Conservation (phyloP, 192 early-diverging fungal genomes). For the Globomyces pollinis-pini region DNA sequence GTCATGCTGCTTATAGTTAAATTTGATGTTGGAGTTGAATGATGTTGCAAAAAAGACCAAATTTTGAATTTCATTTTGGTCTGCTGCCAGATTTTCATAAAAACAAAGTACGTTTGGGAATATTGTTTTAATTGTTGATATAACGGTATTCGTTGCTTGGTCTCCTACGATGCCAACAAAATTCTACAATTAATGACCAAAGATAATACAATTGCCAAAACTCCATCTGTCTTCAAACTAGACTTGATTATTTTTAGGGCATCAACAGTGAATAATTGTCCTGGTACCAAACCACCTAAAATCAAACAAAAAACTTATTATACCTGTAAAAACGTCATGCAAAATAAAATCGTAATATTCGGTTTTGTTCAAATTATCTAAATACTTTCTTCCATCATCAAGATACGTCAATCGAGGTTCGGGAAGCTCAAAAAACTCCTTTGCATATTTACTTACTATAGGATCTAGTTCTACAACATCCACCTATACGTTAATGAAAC, state of each 20-base stretch:
- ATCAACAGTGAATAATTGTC: constrained; percentile 64
- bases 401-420: constrained; percentile 32
- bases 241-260: constrained; percentile 53
- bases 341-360: constrained; percentile 72
- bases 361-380: constrained; percentile 37
- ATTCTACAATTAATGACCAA: constrained; percentile 46
- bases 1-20: constrained; percentile 47
- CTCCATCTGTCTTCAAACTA: constrained; percentile 66
- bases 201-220: constrained; percentile 60
- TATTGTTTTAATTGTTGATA: constrained; percentile 54
- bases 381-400: constrained; percentile 67
- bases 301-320: too few relatives aligned
- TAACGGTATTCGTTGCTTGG: constrained; percentile 50
- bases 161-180: constrained; percentile 62
- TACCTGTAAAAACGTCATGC: constrained; percentile 94
- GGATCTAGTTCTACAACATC: constrained; percentile 85
- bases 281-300: constrained; percentile 72
- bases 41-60: constrained; percentile 30
- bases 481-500: too few relatives aligned
- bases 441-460: constrained; percentile 60
- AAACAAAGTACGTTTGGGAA: constrained; percentile 63
- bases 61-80: constrained; percentile 43
- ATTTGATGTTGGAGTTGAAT: not conserved
- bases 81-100: constrained; percentile 47
- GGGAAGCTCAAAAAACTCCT: constrained; percentile 61